Base-by-base conservation (phyloP, 192 early-diverging fungal species). In the Coemansia sp. region DNA sequence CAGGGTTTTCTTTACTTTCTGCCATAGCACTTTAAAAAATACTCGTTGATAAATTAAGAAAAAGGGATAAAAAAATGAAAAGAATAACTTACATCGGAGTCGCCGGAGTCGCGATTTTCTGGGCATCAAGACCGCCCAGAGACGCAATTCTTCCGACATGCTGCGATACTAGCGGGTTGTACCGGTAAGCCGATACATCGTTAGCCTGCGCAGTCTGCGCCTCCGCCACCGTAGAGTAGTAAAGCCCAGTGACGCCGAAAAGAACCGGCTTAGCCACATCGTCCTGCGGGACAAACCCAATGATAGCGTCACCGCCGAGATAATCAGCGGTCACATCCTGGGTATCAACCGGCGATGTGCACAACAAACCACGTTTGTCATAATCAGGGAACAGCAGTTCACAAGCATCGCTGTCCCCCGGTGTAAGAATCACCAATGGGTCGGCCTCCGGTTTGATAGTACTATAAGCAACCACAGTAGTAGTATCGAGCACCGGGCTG, bases 251-350 rank as follows among this genome's bases (percentile, higher is more conserved):
- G 5, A 81, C 62, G 32, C 79, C 79, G 20, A 76, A 70, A 6
- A 81, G 79, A 58, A 73, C 71, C 8, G 71, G 73, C 20, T 66
- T 39, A 8, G 79, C 51, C 0, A 70, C 71, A 3, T 51, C 54
- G 4, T 52, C 56, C 56, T 75, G 78, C 3, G 18, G 22, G 12
- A 69, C 72, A 53, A 72, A 76, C 2, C 74, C 79, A 52, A 81
- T 70, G 57, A 81, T 81, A 6, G 79, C 71, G 62, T 81, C 74
- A 12, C 79, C 79, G n/a, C 79, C 79, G 18, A 81, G 57, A 20
- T 70, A 73, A 38, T 81, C 79, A 17, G 45, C 58, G 5, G 67
- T 68, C 7, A 81, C 57, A 4, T n/a, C n/a, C 68, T 81, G 79
- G 17, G 65, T 64, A 33, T 66, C 55, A 20, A 81, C 67, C 0